Percentiles rank a stretch among this genome's conserved stretches.
These are phyloP conservation scores for Bertia moriformis DNA, from an alignment of 2,329 filamentous ascomycete genomes.

Conservation along the genomic window DNA sequence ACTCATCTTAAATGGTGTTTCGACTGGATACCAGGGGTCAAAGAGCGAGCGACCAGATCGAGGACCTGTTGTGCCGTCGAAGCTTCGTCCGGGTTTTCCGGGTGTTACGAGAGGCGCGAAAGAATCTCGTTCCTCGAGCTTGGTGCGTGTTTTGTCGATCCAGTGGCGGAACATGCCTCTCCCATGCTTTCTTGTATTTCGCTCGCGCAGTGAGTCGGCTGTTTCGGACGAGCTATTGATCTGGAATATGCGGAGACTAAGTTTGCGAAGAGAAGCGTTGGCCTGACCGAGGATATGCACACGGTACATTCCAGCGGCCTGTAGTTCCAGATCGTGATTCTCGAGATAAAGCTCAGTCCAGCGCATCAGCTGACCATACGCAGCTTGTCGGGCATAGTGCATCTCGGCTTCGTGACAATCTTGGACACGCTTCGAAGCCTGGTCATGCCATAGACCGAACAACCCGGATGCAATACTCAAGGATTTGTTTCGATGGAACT, in stretches of 20 bases:
- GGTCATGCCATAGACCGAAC: slow-evolving; percentile 24
- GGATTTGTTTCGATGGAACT: slow-evolving; percentile 16
- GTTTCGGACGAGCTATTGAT: slow-evolving; percentile 31
- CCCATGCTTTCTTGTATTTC: slow-evolving; percentile 37
- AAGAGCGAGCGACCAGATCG: slow-evolving; percentile 13
- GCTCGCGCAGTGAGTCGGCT: slow-evolving; percentile 31
- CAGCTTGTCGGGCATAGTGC: slow-evolving; percentile 19
- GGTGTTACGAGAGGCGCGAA: background rate
- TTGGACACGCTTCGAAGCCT: slow-evolving; percentile 16
- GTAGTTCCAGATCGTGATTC: slow-evolving; percentile 18
- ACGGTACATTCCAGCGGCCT: slow-evolving; percentile 27
- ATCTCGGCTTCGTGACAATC: slow-evolving; percentile 19
- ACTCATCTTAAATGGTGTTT: slow-evolving; percentile 18
- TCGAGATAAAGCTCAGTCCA: slow-evolving; percentile 17
- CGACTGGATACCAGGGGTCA: slow-evolving; percentile 13
- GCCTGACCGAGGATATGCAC: slow-evolving; percentile 29
- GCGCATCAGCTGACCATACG: slow-evolving; percentile 18
- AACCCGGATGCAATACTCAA: slow-evolving; percentile 16
- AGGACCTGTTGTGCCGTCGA: slow-evolving; percentile 7
- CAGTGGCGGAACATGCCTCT: slow-evolving; percentile 39
- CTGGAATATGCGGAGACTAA: slow-evolving; percentile 43
- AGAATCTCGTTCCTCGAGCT: slow-evolving; percentile 2
- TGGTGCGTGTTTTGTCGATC: slow-evolving; percentile 24
- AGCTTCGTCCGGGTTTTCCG: background rate
- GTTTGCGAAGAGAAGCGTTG: slow-evolving; percentile 30